These are phyloP conservation scores for Tulasnella calospora DNA, from an alignment of 768 basidiomycete species.

Conservation along the genomic window DNA sequence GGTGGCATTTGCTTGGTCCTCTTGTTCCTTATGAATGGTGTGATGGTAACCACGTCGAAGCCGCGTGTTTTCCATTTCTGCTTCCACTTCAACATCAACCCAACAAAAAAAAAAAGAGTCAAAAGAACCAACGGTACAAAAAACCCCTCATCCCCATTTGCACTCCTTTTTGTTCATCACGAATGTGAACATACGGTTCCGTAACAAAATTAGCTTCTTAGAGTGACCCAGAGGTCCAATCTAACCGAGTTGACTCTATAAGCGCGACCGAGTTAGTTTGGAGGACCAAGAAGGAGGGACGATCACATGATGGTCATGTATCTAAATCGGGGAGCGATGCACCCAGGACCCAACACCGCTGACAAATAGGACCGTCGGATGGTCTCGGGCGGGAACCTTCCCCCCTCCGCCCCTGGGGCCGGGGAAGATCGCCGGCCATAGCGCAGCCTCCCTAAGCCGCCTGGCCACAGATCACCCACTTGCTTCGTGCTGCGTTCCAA, in stretches of 20 bases:
- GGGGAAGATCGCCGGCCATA: not conserved
- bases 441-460: not conserved
- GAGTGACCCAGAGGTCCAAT: not conserved
- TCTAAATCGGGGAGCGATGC: slow-evolving; percentile 4
- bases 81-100: not conserved
- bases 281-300: not conserved
- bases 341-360: not conserved
- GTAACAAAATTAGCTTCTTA: not conserved
- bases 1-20: not conserved
- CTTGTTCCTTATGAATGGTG: not conserved
- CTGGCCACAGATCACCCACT: not conserved
- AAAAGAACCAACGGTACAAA: not conserved
- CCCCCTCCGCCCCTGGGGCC: not conserved
- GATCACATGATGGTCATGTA: not conserved
- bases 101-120: not conserved
- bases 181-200: not conserved
- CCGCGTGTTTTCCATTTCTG: slow-evolving; percentile 3
- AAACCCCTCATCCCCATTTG: not conserved
- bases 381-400: not conserved
- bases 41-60: not conserved
- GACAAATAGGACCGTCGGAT: not conserved
- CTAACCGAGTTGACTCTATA: not conserved
- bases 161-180: not conserved
- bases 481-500: not conserved
- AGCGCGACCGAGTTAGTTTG: not conserved